A percentile compares a stretch with the other conserved stretches of the same genome.
Conservation (phyloP, 257 asterid genomes). For the Prunella vulgaris region DNA sequence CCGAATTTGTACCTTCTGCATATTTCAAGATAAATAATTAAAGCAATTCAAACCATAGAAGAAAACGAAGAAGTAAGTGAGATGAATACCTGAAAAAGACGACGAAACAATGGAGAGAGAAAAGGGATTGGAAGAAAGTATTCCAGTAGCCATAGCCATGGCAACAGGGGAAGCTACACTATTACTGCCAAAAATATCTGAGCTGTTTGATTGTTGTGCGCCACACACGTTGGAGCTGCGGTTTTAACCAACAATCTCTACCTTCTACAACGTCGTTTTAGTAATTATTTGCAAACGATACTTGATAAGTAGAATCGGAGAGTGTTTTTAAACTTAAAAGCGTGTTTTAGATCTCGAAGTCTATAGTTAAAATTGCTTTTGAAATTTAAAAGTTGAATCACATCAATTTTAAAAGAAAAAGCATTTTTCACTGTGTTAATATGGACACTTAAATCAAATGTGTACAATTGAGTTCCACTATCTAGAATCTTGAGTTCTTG, state of each 20-base stretch:
- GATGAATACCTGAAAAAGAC: conserved; percentile 31
- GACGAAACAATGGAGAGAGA: conserved; percentile 49
- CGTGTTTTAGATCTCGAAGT: no score
- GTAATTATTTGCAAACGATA: no score
- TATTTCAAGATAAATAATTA: not conserved
- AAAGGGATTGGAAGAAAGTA: conserved; percentile 35
- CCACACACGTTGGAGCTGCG: conserved; percentile 16
- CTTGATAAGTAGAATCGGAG: no score
- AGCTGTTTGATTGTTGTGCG: not conserved
- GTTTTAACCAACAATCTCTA: not conserved
- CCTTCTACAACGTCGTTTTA: not conserved
- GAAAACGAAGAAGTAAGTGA: not conserved
- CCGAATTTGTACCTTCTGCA: conserved; percentile 48
- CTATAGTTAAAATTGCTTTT: no score
- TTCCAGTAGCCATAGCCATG: conserved; percentile 55
- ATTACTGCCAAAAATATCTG: not conserved
- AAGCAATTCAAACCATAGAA: not conserved
- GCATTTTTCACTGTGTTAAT: no score
- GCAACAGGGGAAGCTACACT: conserved; percentile 14
- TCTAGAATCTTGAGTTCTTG: no score
- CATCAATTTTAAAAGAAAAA: no score
- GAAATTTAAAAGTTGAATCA: no score
- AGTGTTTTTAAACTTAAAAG: no score
- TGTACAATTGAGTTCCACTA: no score
- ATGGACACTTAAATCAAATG: no score